These are phyloP conservation scores for Alternaria longipes DNA, from an alignment of 2,329 filamentous ascomycete genomes.

Conservation along the genomic window DNA sequence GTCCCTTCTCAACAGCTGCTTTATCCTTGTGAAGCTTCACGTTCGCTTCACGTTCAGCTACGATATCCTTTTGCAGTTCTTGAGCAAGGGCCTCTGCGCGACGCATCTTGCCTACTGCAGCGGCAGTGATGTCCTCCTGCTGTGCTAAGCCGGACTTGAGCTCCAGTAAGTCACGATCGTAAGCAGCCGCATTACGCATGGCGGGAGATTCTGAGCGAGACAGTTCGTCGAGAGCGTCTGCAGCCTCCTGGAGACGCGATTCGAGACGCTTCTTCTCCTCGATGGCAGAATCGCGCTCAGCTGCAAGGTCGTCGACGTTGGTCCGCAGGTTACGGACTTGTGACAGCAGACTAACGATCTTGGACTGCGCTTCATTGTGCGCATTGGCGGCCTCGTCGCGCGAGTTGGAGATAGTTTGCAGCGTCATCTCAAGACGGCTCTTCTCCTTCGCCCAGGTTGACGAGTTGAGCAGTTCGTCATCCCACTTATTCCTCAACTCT, in stretches of 20 bases:
- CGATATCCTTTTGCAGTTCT: constrained; percentile 93
- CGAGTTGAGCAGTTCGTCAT: constrained; percentile 96
- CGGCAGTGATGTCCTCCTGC: constrained; percentile 89
- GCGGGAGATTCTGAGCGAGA: constrained; percentile 85
- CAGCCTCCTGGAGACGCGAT: constrained; percentile 84
- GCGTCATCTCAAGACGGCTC: constrained; percentile 84
- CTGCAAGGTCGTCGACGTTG: constrained; percentile 83
- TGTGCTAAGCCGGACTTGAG: constrained; percentile 89
- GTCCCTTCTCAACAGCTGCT: constrained; percentile 83
- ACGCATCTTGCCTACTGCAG: constrained; percentile 96
- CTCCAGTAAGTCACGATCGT: constrained; percentile 88
- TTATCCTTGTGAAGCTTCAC: constrained; percentile 89
- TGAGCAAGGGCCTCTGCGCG: constrained; percentile 85
- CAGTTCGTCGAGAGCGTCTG: constrained; percentile 86
- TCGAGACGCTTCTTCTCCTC: constrained; percentile 93
- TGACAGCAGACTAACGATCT: constrained; percentile 87
- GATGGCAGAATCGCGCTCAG: constrained; percentile 83
- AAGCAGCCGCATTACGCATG: constrained; percentile 85
- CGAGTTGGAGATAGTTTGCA: constrained; percentile 89
- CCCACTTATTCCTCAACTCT: constrained; percentile 94
- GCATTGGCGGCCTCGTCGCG: constrained; percentile 91
- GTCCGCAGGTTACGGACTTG: constrained; percentile 87
- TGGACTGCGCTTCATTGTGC: constrained; percentile 93
- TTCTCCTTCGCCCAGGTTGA: constrained; percentile 99
- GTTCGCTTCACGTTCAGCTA: constrained; percentile 82